A percentile compares a stretch with the other conserved stretches of the same genome.
Conservation (phyloP, 2,329 filamentous ascomycete species). For the Diaporthe ampelina region DNA sequence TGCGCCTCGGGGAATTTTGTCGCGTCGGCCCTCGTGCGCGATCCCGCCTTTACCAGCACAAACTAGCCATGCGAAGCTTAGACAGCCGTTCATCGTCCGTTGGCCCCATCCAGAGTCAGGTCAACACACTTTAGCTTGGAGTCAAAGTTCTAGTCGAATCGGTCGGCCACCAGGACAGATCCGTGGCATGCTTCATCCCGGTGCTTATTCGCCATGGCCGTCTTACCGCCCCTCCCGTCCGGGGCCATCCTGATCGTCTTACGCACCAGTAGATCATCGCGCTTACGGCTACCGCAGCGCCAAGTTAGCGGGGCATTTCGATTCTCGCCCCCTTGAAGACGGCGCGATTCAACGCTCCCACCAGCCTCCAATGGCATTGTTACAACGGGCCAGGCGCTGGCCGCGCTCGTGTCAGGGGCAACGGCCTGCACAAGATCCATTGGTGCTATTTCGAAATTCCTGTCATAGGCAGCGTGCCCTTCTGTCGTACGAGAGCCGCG, state of each 20-base stretch:
- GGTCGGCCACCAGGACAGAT: conserved; percentile 15
- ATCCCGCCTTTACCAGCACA: conserved; percentile 1
- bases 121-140: conserved; percentile 14
- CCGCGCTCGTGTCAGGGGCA: conserved; percentile 24
- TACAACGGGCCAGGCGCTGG: conserved; percentile 20
- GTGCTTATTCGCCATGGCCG: conserved; percentile 4
- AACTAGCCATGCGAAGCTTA: conserved; percentile 18
- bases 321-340: conserved; percentile 9
- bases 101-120: conserved; percentile 17
- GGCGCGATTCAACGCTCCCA: conserved; percentile 23
- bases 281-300: conserved; percentile 35
- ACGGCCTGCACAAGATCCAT: not conserved
- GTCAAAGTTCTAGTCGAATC: conserved; percentile 25
- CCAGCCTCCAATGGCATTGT: conserved; percentile 16
- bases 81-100: conserved; percentile 16
- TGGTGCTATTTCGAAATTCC: not conserved
- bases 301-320: conserved; percentile 30
- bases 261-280: conserved; percentile 26
- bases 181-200: conserved; percentile 30
- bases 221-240: conserved; percentile 36
- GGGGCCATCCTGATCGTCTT: conserved; percentile 31
- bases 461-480: not conserved
- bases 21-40: conserved; percentile 23
- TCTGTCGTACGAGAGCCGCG: not conserved
- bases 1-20: conserved; percentile 24